Evolutionary conservation across 495 filamentous ascomycete species (phyloP), one percentile per base, ranked within the genome.

Genomic region (Rostrohypoxylon terebratum): DNA sequence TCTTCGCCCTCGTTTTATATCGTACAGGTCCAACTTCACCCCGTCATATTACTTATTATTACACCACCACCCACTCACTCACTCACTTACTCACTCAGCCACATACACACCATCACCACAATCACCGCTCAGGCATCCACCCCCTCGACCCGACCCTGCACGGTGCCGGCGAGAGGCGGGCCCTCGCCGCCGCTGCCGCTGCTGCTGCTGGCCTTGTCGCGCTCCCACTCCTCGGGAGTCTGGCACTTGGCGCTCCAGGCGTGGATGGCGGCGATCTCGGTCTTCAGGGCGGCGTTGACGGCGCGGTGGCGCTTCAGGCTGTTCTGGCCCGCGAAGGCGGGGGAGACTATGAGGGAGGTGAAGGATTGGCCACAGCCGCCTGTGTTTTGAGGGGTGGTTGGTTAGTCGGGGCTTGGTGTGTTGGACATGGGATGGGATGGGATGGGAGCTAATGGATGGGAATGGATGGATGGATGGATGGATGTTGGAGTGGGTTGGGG

Each of bases 201-300:
- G 31, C 66, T 61, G 4, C 77, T 75, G 0, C 72, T 66, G 47
- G 73, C 82, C 77, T 87, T 86, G 80, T 90, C 86, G 78, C 86
- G 90, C 83, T 91, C 89, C 90, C 92, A 98, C 83, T 99, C 93
- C 79, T 94, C 95, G 1, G 94, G 93, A 14, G 96, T 98, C 83
- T 91, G 93, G 81, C 96, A 98, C 82, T 94, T 97, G 23, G 96
- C 93, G 64, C 93, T 95, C 96, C 96, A 99, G n/a, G 96, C 96
- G 85, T 99, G 96, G 63, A 99, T 97, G 50, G 89, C 88, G 4
- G 93, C 92, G 79, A 99, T 96, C 84, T 99, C 96, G n/a, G 87
- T 87, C 83, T 95, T 96, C 76, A 99, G 81, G 6, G 89, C 90
- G 2, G 87, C 86, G 81, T 99, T 98, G 53, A 97, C 96, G 57